Percentiles rank a stretch among this genome's conserved stretches.
Conservation (phyloP, 164 flowering plant species). For the Chimonanthus praecox region DNA sequence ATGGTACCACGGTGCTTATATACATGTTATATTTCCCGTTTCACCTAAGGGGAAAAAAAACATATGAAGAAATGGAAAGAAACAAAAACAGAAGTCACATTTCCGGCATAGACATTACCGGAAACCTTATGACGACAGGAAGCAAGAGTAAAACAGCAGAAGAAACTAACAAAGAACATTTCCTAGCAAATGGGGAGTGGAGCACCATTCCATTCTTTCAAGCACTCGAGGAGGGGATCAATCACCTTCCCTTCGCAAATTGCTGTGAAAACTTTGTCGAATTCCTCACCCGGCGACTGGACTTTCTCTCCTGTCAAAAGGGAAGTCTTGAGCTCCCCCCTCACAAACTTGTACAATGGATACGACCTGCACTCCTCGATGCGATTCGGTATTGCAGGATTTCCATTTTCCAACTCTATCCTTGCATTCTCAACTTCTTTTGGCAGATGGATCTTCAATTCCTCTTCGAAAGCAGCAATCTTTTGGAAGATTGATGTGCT, state of each 20-base stretch:
- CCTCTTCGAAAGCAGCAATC: constrained; percentile 41
- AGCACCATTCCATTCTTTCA: constrained; percentile 38
- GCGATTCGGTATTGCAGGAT: constrained; percentile 20
- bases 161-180: background rate
- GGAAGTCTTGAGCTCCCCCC: constrained; percentile 27
- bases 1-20: background rate
- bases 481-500: constrained; percentile 26
- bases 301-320: constrained; percentile 33
- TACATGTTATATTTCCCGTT: constrained; percentile 4
- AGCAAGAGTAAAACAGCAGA: background rate
- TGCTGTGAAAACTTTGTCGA: constrained; percentile 37
- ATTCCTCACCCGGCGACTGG: constrained; percentile 35
- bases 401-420: constrained; percentile 19
- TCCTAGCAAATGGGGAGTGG: constrained; percentile 8
- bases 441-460: constrained; percentile 30
- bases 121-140: background rate
- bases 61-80: background rate
- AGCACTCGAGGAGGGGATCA: constrained; percentile 37
- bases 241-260: constrained; percentile 36
- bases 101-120: background rate
- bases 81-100: background rate
- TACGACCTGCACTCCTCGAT: constrained; percentile 45
- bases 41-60: background rate
- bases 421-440: constrained; percentile 36
- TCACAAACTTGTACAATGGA: constrained; percentile 34